Percentiles rank a stretch among this genome's conserved stretches.
These are phyloP conservation scores for Macrotyloma uniflorum DNA, from an alignment of 306 rosid species.

Conservation along the genomic window DNA sequence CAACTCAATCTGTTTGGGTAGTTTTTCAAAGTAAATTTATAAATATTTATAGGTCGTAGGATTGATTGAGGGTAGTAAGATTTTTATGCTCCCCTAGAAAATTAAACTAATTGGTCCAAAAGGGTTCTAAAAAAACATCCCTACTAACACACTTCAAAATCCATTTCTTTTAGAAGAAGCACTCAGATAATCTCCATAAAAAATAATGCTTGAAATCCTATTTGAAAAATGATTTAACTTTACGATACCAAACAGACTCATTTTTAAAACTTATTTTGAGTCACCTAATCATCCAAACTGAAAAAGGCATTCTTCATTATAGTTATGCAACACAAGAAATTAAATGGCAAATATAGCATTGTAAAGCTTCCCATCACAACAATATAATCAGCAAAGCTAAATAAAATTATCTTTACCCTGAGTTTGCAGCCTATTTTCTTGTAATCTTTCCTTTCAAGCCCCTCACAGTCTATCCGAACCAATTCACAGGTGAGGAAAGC, in stretches of 20 bases:
- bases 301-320: not conserved
- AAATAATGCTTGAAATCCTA: not conserved
- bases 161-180: not conserved
- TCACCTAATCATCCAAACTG: not conserved
- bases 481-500: conserved; percentile 73
- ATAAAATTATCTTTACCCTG: conserved; percentile 49
- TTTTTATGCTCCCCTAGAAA: not conserved
- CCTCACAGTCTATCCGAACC: conserved; percentile 84
- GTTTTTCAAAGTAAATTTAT: not conserved
- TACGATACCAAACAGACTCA: not conserved
- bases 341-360: not conserved
- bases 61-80: not conserved
- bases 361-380: not conserved
- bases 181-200: not conserved
- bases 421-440: conserved; percentile 96
- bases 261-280: not conserved
- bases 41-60: not conserved
- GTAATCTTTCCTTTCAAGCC: conserved; percentile 93
- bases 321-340: conserved; percentile 21
- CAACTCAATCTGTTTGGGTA: not conserved
- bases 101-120: not conserved
- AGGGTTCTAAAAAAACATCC: not conserved
- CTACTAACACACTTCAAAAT: not conserved
- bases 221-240: not conserved
- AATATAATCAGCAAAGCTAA: not conserved